Conservation (phyloP, 1,284 basidiomycete genomes). For the Fomitopsis pinicola region DNA sequence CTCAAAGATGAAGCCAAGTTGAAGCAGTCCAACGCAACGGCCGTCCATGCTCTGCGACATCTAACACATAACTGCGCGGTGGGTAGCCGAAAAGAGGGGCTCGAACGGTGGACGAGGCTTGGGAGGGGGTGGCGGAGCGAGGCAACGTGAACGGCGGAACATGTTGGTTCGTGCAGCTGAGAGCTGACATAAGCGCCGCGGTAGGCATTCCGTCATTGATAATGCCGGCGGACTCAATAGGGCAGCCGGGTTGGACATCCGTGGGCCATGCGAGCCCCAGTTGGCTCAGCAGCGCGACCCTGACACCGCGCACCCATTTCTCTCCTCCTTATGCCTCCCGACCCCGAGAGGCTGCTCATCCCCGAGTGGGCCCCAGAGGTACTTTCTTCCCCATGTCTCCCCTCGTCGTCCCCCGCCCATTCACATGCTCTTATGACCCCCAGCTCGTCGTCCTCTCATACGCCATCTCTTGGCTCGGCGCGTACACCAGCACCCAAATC, state of each 20-base stretch:
- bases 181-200: not conserved
- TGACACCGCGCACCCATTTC: not conserved
- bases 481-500: conserved; percentile 29
- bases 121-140: not conserved
- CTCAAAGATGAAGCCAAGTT: not conserved
- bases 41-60: not conserved
- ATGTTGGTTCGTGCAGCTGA: not conserved
- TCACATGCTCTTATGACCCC: conserved; percentile 2
- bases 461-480: conserved; percentile 27
- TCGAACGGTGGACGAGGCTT: not conserved
- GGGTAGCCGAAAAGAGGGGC: no score
- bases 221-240: not conserved
- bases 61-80: not conserved
- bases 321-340: not conserved
- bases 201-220: not conserved
- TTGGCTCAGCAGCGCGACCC: not conserved
- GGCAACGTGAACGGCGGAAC: not conserved
- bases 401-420: not conserved
- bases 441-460: conserved; percentile 28
- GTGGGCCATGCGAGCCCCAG: not conserved
- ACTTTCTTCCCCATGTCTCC: not conserved
- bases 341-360: conserved; percentile 20
- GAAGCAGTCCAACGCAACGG: not conserved
- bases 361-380: conserved; percentile 27
- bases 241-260: not conserved